These are phyloP conservation scores for Cercospora beticola DNA, from an alignment of 2,329 filamentous ascomycete genomes.

Conservation along the genomic window DNA sequence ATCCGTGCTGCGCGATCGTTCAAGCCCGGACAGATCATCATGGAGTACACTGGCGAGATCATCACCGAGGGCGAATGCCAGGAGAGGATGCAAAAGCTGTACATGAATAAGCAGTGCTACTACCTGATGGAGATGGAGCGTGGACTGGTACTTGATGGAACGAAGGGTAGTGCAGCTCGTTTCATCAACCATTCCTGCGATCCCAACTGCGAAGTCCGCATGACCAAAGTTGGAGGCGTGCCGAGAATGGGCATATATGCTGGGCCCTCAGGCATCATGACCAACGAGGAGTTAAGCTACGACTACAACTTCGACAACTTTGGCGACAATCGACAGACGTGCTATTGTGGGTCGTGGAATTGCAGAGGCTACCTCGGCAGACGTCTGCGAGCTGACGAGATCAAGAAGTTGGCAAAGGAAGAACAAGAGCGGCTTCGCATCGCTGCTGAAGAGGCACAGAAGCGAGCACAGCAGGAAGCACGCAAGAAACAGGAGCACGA, in stretches of 20 bases:
- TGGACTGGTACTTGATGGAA: constrained; percentile 97
- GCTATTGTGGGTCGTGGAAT: constrained; percentile 60
- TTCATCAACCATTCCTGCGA: constrained; percentile 98
- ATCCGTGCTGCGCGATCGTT: constrained; percentile 89
- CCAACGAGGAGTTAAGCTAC: constrained; percentile 93
- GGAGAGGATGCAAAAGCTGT: constrained; percentile 85
- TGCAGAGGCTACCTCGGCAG: constrained; percentile 59
- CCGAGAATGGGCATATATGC: constrained; percentile 97
- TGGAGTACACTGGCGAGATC: constrained; percentile 97
- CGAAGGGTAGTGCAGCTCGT: constrained; percentile 89
- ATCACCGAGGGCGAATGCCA: constrained; percentile 94
- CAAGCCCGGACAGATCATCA: constrained; percentile 87
- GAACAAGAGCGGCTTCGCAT: constrained; percentile 31
- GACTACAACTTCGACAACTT: constrained; percentile 71
- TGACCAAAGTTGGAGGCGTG: constrained; percentile 94
- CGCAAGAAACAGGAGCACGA: constrained; percentile 32
- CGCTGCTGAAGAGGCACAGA: constrained; percentile 31
- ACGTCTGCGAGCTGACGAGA: constrained; percentile 34
- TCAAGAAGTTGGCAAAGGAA: constrained; percentile 33
- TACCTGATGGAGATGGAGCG: constrained; percentile 99
- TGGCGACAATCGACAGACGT: constrained; percentile 49
- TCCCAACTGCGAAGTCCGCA: constrained; percentile 77
- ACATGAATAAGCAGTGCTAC: constrained; percentile 96
- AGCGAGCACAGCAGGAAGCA: constrained; percentile 32
- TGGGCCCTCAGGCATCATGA: constrained; percentile 83